Percentiles rank a stretch among this genome's conserved stretches.
These are phyloP conservation scores for Fraxinus americana DNA, from an alignment of 257 asterid species.

Conservation along the genomic window DNA sequence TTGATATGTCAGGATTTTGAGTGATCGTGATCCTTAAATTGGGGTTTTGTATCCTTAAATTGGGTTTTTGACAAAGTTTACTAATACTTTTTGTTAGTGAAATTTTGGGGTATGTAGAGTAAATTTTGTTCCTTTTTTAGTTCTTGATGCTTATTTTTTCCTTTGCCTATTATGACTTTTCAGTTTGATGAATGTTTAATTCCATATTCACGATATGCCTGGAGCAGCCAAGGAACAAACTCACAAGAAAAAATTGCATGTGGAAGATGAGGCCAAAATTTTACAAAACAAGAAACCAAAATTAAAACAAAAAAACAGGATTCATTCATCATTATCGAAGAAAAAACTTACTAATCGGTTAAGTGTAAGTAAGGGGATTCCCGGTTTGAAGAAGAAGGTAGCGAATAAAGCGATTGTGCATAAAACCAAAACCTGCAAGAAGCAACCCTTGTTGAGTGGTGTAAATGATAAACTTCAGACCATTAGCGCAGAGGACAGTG, in stretches of 20 bases:
- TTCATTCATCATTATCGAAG: slow-evolving; percentile 34
- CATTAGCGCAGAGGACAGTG: slow-evolving; percentile 27
- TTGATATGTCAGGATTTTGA: slow-evolving; percentile 15
- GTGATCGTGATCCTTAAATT: slow-evolving; percentile 38
- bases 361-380: slow-evolving; percentile 35
- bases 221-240: slow-evolving; percentile 43
- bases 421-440: slow-evolving; percentile 51
- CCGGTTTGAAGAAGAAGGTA: slow-evolving; percentile 46
- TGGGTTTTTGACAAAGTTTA: slow-evolving; percentile 41
- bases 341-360: slow-evolving; percentile 33
- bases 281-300: slow-evolving; percentile 44
- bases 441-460: slow-evolving; percentile 40
- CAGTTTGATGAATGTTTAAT: slow-evolving; percentile 37
- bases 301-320: slow-evolving; percentile 41
- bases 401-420: slow-evolving; percentile 41
- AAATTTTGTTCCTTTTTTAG: slow-evolving; percentile 14
- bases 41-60: slow-evolving; percentile 46
- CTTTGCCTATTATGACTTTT: slow-evolving; percentile 19
- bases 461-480: slow-evolving; percentile 30
- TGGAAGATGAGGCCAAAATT: slow-evolving; percentile 43
- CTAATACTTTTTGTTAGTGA: slow-evolving; percentile 16
- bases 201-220: slow-evolving; percentile 47
- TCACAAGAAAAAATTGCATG: slow-evolving; percentile 29
- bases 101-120: slow-evolving; percentile 14
- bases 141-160: not conserved